These are phyloP conservation scores for Capsicum baccatum DNA, from an alignment of 257 asterid species.

Conservation along the genomic window DNA sequence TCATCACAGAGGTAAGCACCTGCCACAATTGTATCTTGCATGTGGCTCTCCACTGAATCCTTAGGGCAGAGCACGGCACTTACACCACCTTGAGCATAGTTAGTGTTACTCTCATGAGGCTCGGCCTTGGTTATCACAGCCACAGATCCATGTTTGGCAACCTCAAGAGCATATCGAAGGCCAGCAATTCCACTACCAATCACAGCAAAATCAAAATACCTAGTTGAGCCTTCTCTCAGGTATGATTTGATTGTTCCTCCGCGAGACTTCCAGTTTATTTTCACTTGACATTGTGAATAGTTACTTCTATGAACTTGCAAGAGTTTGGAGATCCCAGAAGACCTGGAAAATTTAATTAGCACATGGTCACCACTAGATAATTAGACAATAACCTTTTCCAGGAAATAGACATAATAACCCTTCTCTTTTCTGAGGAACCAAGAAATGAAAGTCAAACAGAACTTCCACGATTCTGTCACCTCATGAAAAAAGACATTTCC, in stretches of 20 bases:
- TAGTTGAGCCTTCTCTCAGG: constrained; percentile 64
- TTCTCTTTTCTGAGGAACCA: background rate
- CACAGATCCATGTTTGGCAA: constrained; percentile 86
- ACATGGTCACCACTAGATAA: constrained; percentile 30
- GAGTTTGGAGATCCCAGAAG: constrained; percentile 57
- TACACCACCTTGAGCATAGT: constrained; percentile 98
- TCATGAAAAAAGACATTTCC: background rate
- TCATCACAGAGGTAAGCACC: constrained; percentile 98
- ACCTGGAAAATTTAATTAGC: constrained; percentile 55
- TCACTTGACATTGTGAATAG: constrained; percentile 38
- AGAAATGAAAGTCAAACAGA: background rate
- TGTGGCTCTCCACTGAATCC: constrained; percentile 96
- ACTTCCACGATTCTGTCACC: constrained; percentile 12
- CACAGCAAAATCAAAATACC: constrained; percentile 83
- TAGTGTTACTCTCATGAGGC: constrained; percentile 98
- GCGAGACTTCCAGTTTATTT: constrained; percentile 44
- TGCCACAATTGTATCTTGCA: constrained; percentile 93
- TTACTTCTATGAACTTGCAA: constrained; percentile 41
- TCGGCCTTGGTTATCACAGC: constrained; percentile 96
- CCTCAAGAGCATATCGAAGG: constrained; percentile 98
- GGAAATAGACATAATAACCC: constrained; percentile 4
- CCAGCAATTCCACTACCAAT: constrained; percentile 99
- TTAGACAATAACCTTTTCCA: background rate
- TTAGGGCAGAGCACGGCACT: constrained; percentile 97
- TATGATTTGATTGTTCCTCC: constrained; percentile 50